Percentiles rank a stretch among this genome's conserved stretches.
Evolutionary conservation across 805 yeast species (phyloP).

Genomic region (Ogataea minuta): DNA sequence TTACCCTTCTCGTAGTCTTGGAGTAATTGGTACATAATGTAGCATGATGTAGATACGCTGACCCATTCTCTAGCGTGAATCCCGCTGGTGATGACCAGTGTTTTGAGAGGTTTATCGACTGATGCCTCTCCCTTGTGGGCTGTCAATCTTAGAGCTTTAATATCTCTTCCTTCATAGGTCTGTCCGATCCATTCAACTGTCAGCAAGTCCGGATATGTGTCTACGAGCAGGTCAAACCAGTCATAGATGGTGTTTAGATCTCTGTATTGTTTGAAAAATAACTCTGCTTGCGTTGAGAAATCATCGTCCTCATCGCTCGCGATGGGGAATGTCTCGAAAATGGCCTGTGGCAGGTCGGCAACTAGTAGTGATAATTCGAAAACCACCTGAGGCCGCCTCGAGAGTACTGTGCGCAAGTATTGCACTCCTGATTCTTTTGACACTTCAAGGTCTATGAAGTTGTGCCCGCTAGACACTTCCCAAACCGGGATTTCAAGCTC

Average conservation of each 20-base stretch:
- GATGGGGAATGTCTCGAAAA: slow-evolving; percentile 53
- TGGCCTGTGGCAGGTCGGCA: slow-evolving; percentile 54
- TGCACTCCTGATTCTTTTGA: slow-evolving; percentile 21
- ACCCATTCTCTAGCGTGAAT: slow-evolving; percentile 92
- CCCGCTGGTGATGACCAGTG: slow-evolving; percentile 79
- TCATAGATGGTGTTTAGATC: slow-evolving; percentile 64
- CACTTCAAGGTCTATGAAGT: slow-evolving; percentile 48
- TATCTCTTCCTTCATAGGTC: slow-evolving; percentile 71
- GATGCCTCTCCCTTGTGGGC: slow-evolving; percentile 35
- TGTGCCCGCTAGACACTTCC: slow-evolving; percentile 42
- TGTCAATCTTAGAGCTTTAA: slow-evolving; percentile 64
- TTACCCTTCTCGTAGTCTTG: slow-evolving; percentile 42
- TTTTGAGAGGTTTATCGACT: slow-evolving; percentile 41
- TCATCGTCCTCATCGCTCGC: slow-evolving; percentile 1
- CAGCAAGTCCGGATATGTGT: slow-evolving; percentile 64
- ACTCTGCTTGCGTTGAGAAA: slow-evolving; percentile 34
- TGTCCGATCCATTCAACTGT: slow-evolving; percentile 66
- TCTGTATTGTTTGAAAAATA: slow-evolving; percentile 70
- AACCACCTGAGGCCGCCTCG: slow-evolving; percentile 9
- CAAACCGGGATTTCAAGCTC: slow-evolving; percentile 39
- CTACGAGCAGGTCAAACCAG: slow-evolving; percentile 64
- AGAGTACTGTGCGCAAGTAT: slow-evolving; percentile 18
- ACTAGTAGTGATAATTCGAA: slow-evolving; percentile 44
- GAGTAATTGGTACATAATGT: slow-evolving; percentile 47
- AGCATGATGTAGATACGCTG: slow-evolving; percentile 67